Evolutionary conservation across 495 filamentous ascomycete genomes (phyloP).

Genomic region (Annulohypoxylon moriforme): DNA sequence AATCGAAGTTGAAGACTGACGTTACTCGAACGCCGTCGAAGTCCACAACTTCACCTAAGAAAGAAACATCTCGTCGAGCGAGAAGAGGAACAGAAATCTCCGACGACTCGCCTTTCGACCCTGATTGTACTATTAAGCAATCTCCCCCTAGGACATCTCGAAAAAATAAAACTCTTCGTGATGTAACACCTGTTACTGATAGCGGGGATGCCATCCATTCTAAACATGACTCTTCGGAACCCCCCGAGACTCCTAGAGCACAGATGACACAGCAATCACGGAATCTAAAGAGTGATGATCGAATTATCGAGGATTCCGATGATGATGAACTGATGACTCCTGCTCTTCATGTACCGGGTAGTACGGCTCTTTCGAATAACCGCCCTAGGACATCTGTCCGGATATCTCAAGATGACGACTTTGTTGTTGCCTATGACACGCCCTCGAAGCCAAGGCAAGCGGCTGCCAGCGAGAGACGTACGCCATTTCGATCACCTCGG

Average conservation of each 20-base stretch:
- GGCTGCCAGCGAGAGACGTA: slow-evolving; percentile 24
- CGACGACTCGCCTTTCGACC: slow-evolving; percentile 15
- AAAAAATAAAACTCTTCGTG: slow-evolving; percentile 14
- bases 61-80: slow-evolving; percentile 13
- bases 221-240: slow-evolving; percentile 14
- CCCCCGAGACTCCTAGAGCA: slow-evolving; percentile 26
- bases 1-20: slow-evolving; percentile 44
- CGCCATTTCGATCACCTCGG: slow-evolving; percentile 35
- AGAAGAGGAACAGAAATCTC: slow-evolving; percentile 14
- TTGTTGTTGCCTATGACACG: slow-evolving; percentile 39
- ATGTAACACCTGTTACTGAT: not conserved
- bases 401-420: slow-evolving; percentile 28
- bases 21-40: slow-evolving; percentile 30
- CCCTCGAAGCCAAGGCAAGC: slow-evolving; percentile 33
- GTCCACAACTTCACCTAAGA: slow-evolving; percentile 19
- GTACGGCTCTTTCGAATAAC: slow-evolving; percentile 28
- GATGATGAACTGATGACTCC: slow-evolving; percentile 58
- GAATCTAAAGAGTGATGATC: slow-evolving; percentile 30
- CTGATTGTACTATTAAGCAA: slow-evolving; percentile 25
- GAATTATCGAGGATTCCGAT: slow-evolving; percentile 62
- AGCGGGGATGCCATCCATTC: not conserved
- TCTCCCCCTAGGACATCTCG: slow-evolving; percentile 37
- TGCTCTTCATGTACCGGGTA: slow-evolving; percentile 27
- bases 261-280: slow-evolving; percentile 3
- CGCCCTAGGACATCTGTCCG: slow-evolving; percentile 30